Percentiles rank a stretch among this genome's conserved stretches.
Evolutionary conservation across 805 yeast genomes (phyloP).

Genomic region (Candida dendrica): DNA sequence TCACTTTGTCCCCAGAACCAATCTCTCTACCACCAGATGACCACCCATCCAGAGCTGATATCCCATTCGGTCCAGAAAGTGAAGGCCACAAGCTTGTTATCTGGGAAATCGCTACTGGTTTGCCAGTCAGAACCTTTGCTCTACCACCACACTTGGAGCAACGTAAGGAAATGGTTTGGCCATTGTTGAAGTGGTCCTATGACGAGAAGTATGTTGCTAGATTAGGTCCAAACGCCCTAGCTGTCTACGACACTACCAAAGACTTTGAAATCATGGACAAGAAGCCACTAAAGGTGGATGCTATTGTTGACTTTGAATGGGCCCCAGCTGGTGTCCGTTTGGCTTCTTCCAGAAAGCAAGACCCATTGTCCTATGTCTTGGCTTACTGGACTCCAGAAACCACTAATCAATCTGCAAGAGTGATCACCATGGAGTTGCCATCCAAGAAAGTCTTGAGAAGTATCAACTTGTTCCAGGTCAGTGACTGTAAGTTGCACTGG

Average conservation of each 20-base stretch:
- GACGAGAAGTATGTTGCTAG: constrained; percentile 94
- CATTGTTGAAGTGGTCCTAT: constrained; percentile 90
- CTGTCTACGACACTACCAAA: constrained; percentile 74
- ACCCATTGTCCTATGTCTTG: constrained; percentile 56
- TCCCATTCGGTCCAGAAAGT: constrained; percentile 80
- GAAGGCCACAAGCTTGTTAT: constrained; percentile 91
- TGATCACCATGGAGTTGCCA: constrained; percentile 82
- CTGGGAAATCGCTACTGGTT: constrained; percentile 84
- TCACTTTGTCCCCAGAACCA: constrained; percentile 84
- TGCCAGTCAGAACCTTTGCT: constrained; percentile 85
- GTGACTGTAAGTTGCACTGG: constrained; percentile 89
- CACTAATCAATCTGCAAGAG: constrained; percentile 89
- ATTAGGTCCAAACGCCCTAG: constrained; percentile 86
- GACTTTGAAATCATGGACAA: constrained; percentile 78
- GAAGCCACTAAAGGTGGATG: constrained; percentile 76
- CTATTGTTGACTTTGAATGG: constrained; percentile 87
- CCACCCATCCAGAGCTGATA: constrained; percentile 54
- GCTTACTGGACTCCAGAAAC: constrained; percentile 97
- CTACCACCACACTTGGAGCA: constrained; percentile 65
- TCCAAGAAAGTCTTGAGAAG: constrained; percentile 79
- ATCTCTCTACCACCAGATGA: constrained; percentile 62
- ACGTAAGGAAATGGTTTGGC: constrained; percentile 80
- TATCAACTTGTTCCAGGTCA: constrained; percentile 89
- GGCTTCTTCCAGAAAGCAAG: constrained; percentile 44
- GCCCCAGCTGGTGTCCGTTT: constrained; percentile 83